Evolutionary conservation across 2,329 filamentous ascomycete genomes (phyloP).

Genomic region (Talaromyces atroroseus): DNA sequence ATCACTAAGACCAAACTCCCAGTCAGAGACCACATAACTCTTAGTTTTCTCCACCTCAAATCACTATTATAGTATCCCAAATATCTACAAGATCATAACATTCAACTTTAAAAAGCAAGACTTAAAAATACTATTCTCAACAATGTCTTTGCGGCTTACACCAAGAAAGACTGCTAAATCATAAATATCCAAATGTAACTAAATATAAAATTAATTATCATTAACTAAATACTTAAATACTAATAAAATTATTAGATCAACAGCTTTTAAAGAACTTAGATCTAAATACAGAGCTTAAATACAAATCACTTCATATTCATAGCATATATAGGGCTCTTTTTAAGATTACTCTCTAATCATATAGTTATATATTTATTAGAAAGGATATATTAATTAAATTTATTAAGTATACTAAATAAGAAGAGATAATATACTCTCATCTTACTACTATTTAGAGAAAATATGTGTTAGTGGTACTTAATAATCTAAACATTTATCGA

Average conservation of each 20-base stretch:
- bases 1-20: background rate
- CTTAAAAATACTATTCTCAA: constrained; percentile 43
- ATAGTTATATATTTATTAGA: constrained; percentile 23
- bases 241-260: constrained; percentile 2
- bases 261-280: background rate
- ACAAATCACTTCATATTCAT: constrained; percentile 20
- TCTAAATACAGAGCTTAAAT: constrained; percentile 7
- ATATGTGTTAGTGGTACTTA: constrained; percentile 20
- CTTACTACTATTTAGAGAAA: constrained; percentile 20
- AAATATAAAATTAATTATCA: background rate
- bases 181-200: background rate
- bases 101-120: constrained; percentile 56
- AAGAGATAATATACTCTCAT: constrained; percentile 19
- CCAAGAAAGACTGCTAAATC: background rate
- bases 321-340: constrained; percentile 23
- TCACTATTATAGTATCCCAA: background rate
- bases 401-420: constrained; percentile 15
- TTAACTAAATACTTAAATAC: background rate
- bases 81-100: constrained; percentile 33
- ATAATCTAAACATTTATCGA: constrained; percentile 18
- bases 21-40: background rate
- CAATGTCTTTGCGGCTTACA: background rate
- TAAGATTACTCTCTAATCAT: constrained; percentile 22
- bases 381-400: constrained; percentile 21
- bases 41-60: background rate